Evolutionary conservation across 2,329 filamentous ascomycete genomes (phyloP), one percentile per base, ranked within the genome.

Genomic region (Colletotrichum cuscutae): DNA sequence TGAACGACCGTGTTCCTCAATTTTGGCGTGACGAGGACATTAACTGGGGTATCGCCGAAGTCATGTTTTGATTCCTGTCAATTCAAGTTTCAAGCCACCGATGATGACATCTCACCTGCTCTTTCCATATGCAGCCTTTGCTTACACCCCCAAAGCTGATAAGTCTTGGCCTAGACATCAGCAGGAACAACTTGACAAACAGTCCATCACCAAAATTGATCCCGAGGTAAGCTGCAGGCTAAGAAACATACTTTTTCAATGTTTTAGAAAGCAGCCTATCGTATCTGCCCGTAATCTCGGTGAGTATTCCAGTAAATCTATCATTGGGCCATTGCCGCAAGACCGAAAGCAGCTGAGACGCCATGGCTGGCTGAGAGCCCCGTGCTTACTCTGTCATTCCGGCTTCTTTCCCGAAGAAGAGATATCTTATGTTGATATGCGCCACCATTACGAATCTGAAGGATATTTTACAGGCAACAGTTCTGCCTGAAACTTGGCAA

Each of bases 301-400:
- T 53, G 60, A 32, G 42, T 24, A 35, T 13, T 7, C 15, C 19
- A 12, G 5, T 4, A 2, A 15, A 28, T n/a, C 7, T 12, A 5
- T 32, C 19, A 52, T 62, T 62, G 60, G 60, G 9, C 30, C 26
- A 5, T 28, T 24, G 4, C 19, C 60, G 19, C 3, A 62, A 4
- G 4, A n/a, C 15, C 11, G 19, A n/a, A 24, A 42, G 46, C n/a
- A 6, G 30, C 60, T 52, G 49, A 52, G 46, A 35, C 46, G 60
- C 60, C 60, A 53, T 53, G 60, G 60, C n/a, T 53, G 60, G 46
- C 60, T 53, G 28, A 35, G 60, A n/a, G n/a, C 12, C 13, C 30
- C 4, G 11, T 24, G 60, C 60, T 63, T 63, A 63, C 26, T 22
- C 19, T 35, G 28, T 7, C 11, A 35, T 15, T 4, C 49, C 7